phyloP scores from a whole-genome alignment of 1,284 basidiomycete genomes.

The Ceratobasidium sp. region DNA sequence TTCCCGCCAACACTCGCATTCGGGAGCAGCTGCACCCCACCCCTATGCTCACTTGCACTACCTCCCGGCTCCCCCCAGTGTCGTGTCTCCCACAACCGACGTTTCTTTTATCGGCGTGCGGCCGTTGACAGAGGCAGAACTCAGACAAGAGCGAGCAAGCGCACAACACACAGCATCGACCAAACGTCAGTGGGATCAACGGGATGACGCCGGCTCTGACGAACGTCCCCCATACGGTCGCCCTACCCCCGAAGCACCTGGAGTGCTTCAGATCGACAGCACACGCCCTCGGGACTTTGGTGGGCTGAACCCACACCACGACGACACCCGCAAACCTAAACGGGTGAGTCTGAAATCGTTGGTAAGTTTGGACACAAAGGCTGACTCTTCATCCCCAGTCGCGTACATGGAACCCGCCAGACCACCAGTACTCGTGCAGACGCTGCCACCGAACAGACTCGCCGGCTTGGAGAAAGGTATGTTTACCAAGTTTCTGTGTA shows the following conservation, averaged over 20 bases:
- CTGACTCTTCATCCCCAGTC: slow-evolving; percentile 8
- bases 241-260: neutral
- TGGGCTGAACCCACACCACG: neutral
- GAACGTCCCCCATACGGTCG: slow-evolving; percentile 9
- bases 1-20: neutral
- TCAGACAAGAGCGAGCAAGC: neutral
- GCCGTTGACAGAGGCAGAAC: neutral
- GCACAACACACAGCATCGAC: neutral
- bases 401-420: slow-evolving; percentile 35
- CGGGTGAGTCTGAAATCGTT: slow-evolving; percentile 9
- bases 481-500: neutral
- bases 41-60: slow-evolving; percentile 36
- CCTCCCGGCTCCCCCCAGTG: slow-evolving; percentile 2
- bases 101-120: slow-evolving; percentile 20
- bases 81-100: slow-evolving; percentile 29
- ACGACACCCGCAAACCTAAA: slow-evolving; percentile 16
- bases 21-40: neutral
- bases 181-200: slow-evolving; percentile 32
- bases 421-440: slow-evolving; percentile 37
- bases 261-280: neutral
- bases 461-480: slow-evolving; percentile 36
- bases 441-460: slow-evolving; percentile 35
- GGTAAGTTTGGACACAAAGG: neutral
- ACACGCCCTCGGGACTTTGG: neutral
- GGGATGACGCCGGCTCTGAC: slow-evolving; percentile 3